A percentile compares a stretch with the other conserved stretches of the same genome.
These are phyloP conservation scores for Kewa caespitosa DNA, from an alignment of 179 eudicot species.

Conservation along the genomic window DNA sequence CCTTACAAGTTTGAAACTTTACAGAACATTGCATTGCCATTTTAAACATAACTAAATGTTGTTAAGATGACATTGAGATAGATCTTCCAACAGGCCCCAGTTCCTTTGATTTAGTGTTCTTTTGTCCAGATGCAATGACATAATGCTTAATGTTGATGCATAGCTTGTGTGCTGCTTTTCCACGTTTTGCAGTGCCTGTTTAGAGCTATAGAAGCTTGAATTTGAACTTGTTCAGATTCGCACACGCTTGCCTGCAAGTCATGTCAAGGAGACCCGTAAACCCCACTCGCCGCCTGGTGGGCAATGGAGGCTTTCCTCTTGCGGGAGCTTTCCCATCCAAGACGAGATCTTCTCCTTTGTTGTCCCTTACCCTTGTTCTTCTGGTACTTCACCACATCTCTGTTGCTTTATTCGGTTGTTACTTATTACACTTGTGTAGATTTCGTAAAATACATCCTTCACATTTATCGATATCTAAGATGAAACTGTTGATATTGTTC, in stretches of 20 bases:
- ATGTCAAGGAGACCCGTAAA: conserved; percentile 86
- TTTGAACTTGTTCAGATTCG: background rate
- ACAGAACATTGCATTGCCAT: background rate
- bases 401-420: background rate
- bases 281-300: conserved; percentile 62
- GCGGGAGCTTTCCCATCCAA: conserved; percentile 70
- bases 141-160: background rate
- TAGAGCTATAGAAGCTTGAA: background rate
- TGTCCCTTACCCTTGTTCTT: conserved; percentile 60
- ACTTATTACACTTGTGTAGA: background rate
- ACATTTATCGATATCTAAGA: background rate
- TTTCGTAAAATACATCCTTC: background rate
- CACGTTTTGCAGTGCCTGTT: conserved; percentile 8
- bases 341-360: conserved; percentile 71
- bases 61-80: background rate
- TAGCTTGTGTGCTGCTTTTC: conserved; percentile 22
- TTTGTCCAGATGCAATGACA: background rate
- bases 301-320: conserved; percentile 63
- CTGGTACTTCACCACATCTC: conserved; percentile 48
- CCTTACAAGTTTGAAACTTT: background rate
- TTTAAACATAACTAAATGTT: background rate
- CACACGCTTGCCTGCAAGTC: background rate
- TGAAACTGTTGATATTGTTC: background rate
- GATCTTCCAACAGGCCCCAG: background rate
- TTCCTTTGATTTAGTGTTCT: too few relatives aligned